Conservation (phyloP, 2,329 filamentous ascomycete species). For the Colletotrichum liriopes region DNA sequence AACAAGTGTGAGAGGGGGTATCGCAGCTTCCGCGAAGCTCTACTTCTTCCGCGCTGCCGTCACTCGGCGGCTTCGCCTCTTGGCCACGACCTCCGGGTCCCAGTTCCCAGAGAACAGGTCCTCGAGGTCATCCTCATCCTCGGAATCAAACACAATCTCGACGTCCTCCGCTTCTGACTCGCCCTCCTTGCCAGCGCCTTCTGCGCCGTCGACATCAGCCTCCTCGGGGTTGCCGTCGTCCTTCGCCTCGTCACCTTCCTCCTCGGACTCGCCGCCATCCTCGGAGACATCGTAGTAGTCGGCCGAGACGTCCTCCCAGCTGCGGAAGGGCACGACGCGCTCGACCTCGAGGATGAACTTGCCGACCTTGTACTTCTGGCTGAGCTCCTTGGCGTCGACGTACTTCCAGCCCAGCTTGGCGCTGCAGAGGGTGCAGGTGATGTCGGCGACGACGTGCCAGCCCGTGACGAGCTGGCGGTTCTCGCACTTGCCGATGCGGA, state of each 20-base stretch:
- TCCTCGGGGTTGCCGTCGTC: constrained; percentile 32
- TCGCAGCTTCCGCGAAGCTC: constrained; percentile 24
- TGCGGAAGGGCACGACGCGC: constrained; percentile 66
- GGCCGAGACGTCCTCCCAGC: constrained; percentile 66
- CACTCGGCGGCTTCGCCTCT: constrained; percentile 60
- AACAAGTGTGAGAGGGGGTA: constrained; percentile 11
- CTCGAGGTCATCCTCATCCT: constrained; percentile 78
- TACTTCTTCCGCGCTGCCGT: constrained; percentile 41
- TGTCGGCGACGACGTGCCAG: constrained; percentile 75
- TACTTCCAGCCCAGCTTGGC: constrained; percentile 79
- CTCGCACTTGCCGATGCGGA: constrained; percentile 69
- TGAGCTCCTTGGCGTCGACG: constrained; percentile 71
- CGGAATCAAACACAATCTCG: constrained; percentile 71
- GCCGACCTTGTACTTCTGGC: constrained; percentile 78
- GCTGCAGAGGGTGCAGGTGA: constrained; percentile 70
- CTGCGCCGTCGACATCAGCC: constrained; percentile 26
- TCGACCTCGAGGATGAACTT: constrained; percentile 78
- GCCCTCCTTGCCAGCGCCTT: constrained; percentile 12
- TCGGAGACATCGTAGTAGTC: constrained; percentile 32
- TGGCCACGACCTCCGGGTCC: constrained; percentile 68
- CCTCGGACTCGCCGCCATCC: constrained; percentile 24
- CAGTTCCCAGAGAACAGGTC: constrained; percentile 76
- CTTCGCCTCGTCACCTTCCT: constrained; percentile 16
- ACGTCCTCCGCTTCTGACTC: constrained; percentile 52
- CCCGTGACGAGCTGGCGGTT: constrained; percentile 74